phyloP scores from a whole-genome alignment of 768 basidiomycete genomes.

The Coprinopsis marcescibilis region DNA sequence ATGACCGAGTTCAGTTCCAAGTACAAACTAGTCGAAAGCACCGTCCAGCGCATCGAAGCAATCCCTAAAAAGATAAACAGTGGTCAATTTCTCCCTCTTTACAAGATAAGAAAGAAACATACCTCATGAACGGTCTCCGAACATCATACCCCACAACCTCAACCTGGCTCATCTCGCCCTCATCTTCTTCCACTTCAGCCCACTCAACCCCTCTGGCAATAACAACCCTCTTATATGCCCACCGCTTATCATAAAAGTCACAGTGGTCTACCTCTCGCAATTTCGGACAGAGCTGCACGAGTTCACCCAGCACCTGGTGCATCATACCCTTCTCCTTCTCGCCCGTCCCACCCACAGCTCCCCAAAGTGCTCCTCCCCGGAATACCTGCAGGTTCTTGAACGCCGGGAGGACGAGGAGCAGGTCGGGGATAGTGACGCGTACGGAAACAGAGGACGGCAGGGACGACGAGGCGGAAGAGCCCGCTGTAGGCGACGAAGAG shows the following conservation, averaged over 20 bases:
- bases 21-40: conserved; percentile 3
- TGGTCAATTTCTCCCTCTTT: not conserved
- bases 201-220: conserved; percentile 17
- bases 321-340: conserved; percentile 28
- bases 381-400: conserved; percentile 40
- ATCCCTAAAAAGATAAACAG: not conserved
- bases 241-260: conserved; percentile 26
- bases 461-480: not conserved
- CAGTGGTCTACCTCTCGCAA: conserved; percentile 39
- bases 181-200: not conserved
- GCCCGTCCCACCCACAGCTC: conserved; percentile 19
- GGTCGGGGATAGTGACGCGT: conserved; percentile 25
- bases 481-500: no score
- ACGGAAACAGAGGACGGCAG: not conserved
- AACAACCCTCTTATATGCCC: conserved; percentile 30
- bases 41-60: conserved; percentile 7
- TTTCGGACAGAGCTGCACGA: conserved; percentile 35
- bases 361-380: conserved; percentile 38
- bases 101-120: not conserved
- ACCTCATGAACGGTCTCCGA: conserved; percentile 17
- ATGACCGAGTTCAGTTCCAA: not conserved
- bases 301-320: conserved; percentile 35
- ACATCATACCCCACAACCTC: conserved; percentile 30
- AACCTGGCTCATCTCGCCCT: conserved; percentile 16
- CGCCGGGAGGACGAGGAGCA: conserved; percentile 34